Conservation (phyloP, 352 stramenopile genomes). For the Globisporangium polare region DNA sequence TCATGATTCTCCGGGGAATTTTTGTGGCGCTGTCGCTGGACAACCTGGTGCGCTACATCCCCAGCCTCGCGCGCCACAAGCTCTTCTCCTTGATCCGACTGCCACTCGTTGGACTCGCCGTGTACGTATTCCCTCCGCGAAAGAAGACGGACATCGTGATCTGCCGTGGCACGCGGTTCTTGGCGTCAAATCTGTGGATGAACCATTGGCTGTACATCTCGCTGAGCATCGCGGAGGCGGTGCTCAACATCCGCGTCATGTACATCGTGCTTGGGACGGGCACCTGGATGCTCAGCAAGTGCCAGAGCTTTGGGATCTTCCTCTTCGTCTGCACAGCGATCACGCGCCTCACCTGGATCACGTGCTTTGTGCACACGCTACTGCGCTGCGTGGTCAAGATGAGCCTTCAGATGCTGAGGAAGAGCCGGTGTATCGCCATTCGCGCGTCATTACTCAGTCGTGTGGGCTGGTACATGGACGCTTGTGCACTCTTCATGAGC, state of each 20-base stretch:
- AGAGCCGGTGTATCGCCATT: constrained; percentile 12
- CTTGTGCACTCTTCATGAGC: constrained; percentile 14
- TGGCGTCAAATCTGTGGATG: constrained; percentile 56
- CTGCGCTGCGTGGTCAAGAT: constrained; percentile 29
- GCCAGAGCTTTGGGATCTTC: constrained; percentile 35
- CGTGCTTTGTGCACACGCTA: constrained; percentile 39
- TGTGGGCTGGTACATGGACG: neutral
- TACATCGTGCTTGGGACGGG: constrained; percentile 43
- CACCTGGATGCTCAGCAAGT: constrained; percentile 46
- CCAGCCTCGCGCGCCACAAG: constrained; percentile 12
- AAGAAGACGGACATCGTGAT: constrained; percentile 32
- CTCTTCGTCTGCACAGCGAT: constrained; percentile 43
- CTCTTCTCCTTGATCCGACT: constrained; percentile 26
- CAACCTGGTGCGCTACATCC: constrained; percentile 36
- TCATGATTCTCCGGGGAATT: constrained; percentile 39
- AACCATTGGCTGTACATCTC: constrained; percentile 65
- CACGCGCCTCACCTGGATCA: constrained; percentile 46
- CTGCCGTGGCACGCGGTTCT: constrained; percentile 29
- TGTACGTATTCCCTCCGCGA: constrained; percentile 28
- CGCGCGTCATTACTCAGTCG: neutral
- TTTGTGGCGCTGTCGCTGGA: constrained; percentile 32
- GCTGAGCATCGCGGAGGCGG: constrained; percentile 44
- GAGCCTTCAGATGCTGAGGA: constrained; percentile 36
- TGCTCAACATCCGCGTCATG: constrained; percentile 35
- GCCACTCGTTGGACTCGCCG: constrained; percentile 32